Evolutionary conservation across 1,139 yeast species (phyloP).

Genomic region (Tardiomyces blankii): DNA sequence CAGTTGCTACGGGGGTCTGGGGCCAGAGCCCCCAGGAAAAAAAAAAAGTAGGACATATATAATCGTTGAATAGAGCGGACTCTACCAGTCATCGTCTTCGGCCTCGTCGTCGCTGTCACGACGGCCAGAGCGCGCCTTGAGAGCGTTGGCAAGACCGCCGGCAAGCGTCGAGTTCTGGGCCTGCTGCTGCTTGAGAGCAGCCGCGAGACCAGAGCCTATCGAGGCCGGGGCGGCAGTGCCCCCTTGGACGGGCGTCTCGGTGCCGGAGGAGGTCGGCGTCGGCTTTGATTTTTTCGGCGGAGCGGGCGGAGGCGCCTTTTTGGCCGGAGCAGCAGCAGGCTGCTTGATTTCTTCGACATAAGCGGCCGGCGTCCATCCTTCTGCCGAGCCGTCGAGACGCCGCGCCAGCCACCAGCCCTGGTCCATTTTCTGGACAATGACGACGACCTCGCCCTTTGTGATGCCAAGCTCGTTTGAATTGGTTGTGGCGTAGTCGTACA

Average conservation of each 20-base stretch:
- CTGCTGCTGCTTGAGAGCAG: constrained; percentile 53
- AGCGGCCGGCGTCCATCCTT: constrained; percentile 97
- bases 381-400: constrained; percentile 57
- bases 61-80: too few relatives aligned
- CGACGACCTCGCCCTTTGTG: constrained; percentile 60
- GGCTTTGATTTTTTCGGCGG: constrained; percentile 20
- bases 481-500: constrained; percentile 82
- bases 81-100: constrained; percentile 39
- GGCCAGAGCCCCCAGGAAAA: too few relatives aligned
- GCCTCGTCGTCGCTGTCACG: constrained; percentile 72
- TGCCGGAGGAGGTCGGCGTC: constrained; percentile 5
- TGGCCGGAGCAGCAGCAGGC: constrained; percentile 8
- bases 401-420: constrained; percentile 88
- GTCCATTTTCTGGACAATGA: constrained; percentile 54
- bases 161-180: constrained; percentile 62
- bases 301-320: constrained; percentile 20
- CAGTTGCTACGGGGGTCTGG: too few relatives aligned
- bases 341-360: constrained; percentile 54
- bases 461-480: constrained; percentile 77
- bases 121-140: constrained; percentile 73
- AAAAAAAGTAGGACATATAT: too few relatives aligned
- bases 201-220: constrained; percentile 61
- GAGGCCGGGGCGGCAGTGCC: constrained; percentile 15
- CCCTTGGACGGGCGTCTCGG: constrained; percentile 8
- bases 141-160: constrained; percentile 82